A percentile compares a stretch with the other conserved stretches of the same genome.
Conservation (phyloP, 1,284 basidiomycete genomes). For the Cronartium ribicola region DNA sequence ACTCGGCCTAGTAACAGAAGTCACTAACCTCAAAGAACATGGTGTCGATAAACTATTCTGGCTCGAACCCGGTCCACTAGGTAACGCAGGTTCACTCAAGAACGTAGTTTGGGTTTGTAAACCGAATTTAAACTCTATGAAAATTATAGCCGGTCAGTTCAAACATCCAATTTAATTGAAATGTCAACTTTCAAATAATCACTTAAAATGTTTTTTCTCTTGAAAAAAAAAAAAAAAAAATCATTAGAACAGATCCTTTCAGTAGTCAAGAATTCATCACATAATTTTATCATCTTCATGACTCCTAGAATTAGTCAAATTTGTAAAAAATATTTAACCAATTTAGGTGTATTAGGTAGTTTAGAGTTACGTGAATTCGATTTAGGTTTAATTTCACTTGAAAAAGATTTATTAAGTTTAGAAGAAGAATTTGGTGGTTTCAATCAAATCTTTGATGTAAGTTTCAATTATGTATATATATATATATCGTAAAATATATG, state of each 20-base stretch:
- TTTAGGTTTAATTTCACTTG: slow-evolving; percentile 86
- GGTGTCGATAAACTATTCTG: slow-evolving; percentile 99
- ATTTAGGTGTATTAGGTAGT: slow-evolving; percentile 87
- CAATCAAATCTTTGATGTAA: slow-evolving; percentile 39
- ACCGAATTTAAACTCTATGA: slow-evolving; percentile 76
- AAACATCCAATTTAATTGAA: too few species aligned
- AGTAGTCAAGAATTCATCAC: slow-evolving; percentile 54
- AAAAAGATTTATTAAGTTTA: slow-evolving; percentile 81
- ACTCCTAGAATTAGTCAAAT: slow-evolving; percentile 83
- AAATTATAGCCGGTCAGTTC: slow-evolving; percentile 78
- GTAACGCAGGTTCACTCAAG: slow-evolving; percentile 66
- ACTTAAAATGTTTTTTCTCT: slow-evolving; percentile 7
- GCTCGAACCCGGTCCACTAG: slow-evolving; percentile 80
- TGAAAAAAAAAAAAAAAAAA: slow-evolving; percentile 34
- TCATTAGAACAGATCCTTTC: slow-evolving; percentile 69
- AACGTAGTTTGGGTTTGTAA: slow-evolving; percentile 92
- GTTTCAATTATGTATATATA: slow-evolving; percentile 20
- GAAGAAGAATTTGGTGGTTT: slow-evolving; percentile 70
- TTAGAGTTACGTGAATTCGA: slow-evolving; percentile 78
- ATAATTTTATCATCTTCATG: slow-evolving; percentile 81
- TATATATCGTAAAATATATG: too few species aligned
- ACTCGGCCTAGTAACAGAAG: slow-evolving; percentile 85
- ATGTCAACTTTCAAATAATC: slow-evolving; percentile 43
- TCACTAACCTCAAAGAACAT: slow-evolving; percentile 89
- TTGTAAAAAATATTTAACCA: slow-evolving; percentile 74